Conservation (phyloP, 2,329 filamentous ascomycete species). For the Paraphaeosphaeria minitans region DNA sequence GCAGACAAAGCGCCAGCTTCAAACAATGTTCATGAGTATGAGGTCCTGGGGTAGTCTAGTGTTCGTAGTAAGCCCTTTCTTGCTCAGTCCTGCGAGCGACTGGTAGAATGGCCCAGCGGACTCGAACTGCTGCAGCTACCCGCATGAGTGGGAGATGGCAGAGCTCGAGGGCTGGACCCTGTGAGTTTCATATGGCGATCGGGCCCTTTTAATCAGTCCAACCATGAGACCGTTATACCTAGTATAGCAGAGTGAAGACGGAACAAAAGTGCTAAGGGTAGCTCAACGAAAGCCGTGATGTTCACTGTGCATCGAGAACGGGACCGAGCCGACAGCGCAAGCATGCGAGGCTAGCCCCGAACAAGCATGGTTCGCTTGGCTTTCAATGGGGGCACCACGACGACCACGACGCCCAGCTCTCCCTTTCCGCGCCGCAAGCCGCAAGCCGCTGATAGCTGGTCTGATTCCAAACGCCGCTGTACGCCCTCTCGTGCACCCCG, state of each 20-base stretch:
- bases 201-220: background rate
- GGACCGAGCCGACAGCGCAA: background rate
- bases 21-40: background rate
- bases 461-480: slow-evolving; percentile 10
- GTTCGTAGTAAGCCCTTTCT: background rate
- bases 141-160: background rate
- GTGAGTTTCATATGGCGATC: background rate
- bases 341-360: slow-evolving; percentile 1
- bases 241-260: background rate
- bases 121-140: background rate
- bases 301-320: slow-evolving; percentile 11
- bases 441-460: slow-evolving; percentile 9
- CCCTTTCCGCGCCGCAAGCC: slow-evolving; percentile 13
- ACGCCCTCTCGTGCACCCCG: slow-evolving; percentile 16
- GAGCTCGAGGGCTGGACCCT: background rate
- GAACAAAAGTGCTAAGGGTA: slow-evolving; percentile 15
- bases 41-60: background rate
- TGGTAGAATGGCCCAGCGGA: background rate
- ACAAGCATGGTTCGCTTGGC: slow-evolving; percentile 16
- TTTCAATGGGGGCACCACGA: background rate
- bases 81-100: background rate
- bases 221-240: background rate
- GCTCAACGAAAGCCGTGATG: slow-evolving; percentile 18
- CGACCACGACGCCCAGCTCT: slow-evolving; percentile 19
- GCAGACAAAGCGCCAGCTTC: too few relatives aligned